Base-by-base conservation (phyloP, 2,329 filamentous ascomycete species). In the Cladosporium velox region DNA sequence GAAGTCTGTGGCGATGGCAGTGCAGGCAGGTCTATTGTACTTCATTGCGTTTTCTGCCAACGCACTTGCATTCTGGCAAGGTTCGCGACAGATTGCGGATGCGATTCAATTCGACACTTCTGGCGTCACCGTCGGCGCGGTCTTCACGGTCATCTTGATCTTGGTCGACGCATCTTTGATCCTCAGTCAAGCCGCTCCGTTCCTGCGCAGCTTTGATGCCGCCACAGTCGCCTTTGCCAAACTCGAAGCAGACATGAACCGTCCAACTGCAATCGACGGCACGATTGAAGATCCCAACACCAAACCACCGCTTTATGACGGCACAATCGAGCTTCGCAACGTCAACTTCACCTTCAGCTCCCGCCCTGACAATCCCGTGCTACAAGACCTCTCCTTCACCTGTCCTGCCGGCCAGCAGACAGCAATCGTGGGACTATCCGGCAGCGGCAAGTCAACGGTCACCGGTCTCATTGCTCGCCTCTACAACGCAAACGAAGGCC, bases 261-360 rank as follows among this genome's bases (percentile, higher is more conserved):
- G 81, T 4, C 64, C 71, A 12, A 77, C 79, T 28, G 67, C 71
- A 7, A 80, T 81, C 35, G 77, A 81, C 67, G 76, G 75, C 52
- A 79, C 76, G 15, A 72, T 47, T 2, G 49, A 73, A 10, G 70
- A 72, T 2, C 66, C 68, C 18, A 73, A 73, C 7, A 67, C 70
- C 18, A 70, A 72, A n/a, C 72, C 72, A 7, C 44, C 67, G 24
- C 26, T 62, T n/a, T 59, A 65, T 38, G 55, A 54, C 18, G 70
- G 70, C 26, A 84, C 89, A 59, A 88, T 91, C 58, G 77, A 84
- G 5, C 86, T 93, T 24, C 79, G 86, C 18, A 81, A 87, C 49
- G 85, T 93, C 12, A 85, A 83, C n/a, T 93, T 93, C 72, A 85
- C 89, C 2, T 93, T 93, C 71, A 90, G 90, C 11, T 0, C 79